Conservation (phyloP, 2,329 filamentous ascomycete genomes). For the Botrytis cinerea region DNA sequence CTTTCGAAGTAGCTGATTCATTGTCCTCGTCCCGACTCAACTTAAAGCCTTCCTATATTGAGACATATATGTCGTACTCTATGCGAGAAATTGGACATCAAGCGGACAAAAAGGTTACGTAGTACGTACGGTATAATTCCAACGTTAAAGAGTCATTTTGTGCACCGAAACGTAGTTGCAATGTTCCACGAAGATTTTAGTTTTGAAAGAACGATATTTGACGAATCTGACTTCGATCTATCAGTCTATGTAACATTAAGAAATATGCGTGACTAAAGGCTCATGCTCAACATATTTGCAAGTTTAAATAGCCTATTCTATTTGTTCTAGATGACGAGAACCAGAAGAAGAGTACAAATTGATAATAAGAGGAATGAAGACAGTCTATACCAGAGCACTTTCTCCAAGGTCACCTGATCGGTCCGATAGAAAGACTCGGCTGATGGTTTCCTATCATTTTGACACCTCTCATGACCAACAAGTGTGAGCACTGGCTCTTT, state of each 20-base stretch:
- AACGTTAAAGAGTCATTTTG: not conserved
- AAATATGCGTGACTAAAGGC: not conserved
- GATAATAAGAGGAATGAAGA: not conserved
- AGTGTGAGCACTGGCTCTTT: constrained; percentile 19
- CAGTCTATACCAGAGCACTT: not conserved
- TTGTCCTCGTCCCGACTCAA: not conserved
- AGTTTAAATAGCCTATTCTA: not conserved
- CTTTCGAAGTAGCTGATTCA: not conserved
- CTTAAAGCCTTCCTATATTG: not conserved
- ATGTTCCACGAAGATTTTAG: not conserved
- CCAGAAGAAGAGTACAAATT: not conserved
- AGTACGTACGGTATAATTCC: not conserved
- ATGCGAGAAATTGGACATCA: not conserved
- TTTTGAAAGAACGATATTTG: not conserved
- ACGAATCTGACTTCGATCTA: not conserved
- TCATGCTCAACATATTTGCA: not conserved
- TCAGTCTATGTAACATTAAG: not conserved
- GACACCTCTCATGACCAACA: constrained; percentile 8
- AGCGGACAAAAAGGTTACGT: not conserved
- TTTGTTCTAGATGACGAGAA: not conserved
- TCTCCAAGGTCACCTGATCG: constrained; percentile 3
- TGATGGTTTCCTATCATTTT: constrained; percentile 10
- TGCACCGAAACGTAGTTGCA: not conserved
- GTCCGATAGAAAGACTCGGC: constrained; percentile 17
- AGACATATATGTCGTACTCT: not conserved